Conservation (phyloP, 2,329 filamentous ascomycete genomes). For the Myrmaecium sp. region DNA sequence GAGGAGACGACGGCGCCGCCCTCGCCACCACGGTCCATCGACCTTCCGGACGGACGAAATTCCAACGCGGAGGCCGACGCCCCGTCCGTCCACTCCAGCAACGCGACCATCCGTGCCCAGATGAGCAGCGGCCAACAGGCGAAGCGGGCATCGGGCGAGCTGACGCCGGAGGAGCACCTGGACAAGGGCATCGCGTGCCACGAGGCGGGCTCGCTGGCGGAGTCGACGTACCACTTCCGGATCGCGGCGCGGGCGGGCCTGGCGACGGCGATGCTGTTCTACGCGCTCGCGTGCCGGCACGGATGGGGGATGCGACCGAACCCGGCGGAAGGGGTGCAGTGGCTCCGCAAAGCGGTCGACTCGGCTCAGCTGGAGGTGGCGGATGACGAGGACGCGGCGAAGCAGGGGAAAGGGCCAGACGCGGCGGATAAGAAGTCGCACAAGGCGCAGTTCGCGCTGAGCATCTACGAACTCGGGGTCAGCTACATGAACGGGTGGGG, state of each 20-base stretch:
- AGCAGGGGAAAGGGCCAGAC: conserved; percentile 40
- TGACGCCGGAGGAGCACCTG: conserved; percentile 76
- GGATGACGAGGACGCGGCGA: conserved; percentile 54
- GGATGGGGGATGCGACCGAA: conserved; percentile 97
- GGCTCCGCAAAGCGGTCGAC: conserved; percentile 84
- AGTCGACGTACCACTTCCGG: conserved; percentile 91
- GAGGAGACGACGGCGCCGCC: conserved; percentile 20
- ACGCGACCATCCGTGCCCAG: conserved; percentile 24
- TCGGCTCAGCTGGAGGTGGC: conserved; percentile 66
- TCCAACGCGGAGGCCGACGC: too few relatives aligned
- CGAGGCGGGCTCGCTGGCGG: conserved; percentile 69
- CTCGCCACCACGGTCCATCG: conserved; percentile 13
- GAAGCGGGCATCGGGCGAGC: conserved; percentile 37
- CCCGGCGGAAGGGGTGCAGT: conserved; percentile 74
- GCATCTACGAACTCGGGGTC: conserved; percentile 90
- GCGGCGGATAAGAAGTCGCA: conserved; percentile 59
- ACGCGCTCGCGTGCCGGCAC: conserved; percentile 85
- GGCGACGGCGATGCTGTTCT: conserved; percentile 88
- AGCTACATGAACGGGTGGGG: conserved; percentile 99
- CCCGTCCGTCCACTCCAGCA: conserved; percentile 24
- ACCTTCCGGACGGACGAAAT: conserved; percentile 5
- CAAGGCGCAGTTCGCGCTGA: conserved; percentile 84
- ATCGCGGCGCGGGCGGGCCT: conserved; percentile 73
- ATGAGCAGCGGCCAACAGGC: conserved; percentile 1
- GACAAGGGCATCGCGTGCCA: conserved; percentile 81